Evolutionary conservation across 1,139 yeast genomes (phyloP).

Genomic region (Eremothecium gossypii): DNA sequence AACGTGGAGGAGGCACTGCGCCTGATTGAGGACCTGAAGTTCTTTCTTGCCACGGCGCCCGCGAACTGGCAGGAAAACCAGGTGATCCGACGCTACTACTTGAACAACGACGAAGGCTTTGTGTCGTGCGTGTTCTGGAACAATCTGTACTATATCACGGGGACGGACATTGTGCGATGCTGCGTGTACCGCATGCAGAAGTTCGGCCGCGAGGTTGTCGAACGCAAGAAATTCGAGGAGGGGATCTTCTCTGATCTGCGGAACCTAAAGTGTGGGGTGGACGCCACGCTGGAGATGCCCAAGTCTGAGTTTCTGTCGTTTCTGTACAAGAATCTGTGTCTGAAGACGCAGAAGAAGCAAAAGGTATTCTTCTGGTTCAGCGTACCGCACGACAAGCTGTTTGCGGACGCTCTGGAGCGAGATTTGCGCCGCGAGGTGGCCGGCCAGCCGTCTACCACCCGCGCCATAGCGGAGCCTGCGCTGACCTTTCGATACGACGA

Average conservation of each 20-base stretch:
- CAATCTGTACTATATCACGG: slow-evolving; percentile 81
- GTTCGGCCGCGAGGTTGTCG: slow-evolving; percentile 77
- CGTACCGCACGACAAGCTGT: slow-evolving; percentile 86
- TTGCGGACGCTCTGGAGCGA: slow-evolving; percentile 89
- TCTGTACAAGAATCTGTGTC: slow-evolving; percentile 74
- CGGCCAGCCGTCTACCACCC: slow-evolving; percentile 52
- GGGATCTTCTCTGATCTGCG: slow-evolving; percentile 90
- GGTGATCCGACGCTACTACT: slow-evolving; percentile 72
- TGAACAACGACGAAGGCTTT: slow-evolving; percentile 83
- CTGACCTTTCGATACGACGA: slow-evolving; percentile 45
- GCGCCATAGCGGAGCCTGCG: slow-evolving; percentile 53
- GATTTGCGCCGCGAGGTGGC: slow-evolving; percentile 72
- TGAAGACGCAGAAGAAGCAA: slow-evolving; percentile 92
- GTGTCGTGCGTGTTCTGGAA: slow-evolving; percentile 93
- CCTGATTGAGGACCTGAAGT: slow-evolving; percentile 66
- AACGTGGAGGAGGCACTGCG: slow-evolving; percentile 31
- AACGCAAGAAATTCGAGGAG: slow-evolving; percentile 92
- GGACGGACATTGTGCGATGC: slow-evolving; percentile 92
- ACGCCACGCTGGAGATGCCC: slow-evolving; percentile 84
- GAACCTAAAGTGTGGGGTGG: slow-evolving; percentile 75
- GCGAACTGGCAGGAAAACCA: slow-evolving; percentile 90
- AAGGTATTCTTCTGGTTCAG: slow-evolving; percentile 96
- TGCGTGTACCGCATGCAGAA: slow-evolving; percentile 82
- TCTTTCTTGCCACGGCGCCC: slow-evolving; percentile 86
- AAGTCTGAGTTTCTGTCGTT: slow-evolving; percentile 80